Evolutionary conservation across 164 flowering plant species (phyloP).

Genomic region (Vitis amurensis): DNA sequence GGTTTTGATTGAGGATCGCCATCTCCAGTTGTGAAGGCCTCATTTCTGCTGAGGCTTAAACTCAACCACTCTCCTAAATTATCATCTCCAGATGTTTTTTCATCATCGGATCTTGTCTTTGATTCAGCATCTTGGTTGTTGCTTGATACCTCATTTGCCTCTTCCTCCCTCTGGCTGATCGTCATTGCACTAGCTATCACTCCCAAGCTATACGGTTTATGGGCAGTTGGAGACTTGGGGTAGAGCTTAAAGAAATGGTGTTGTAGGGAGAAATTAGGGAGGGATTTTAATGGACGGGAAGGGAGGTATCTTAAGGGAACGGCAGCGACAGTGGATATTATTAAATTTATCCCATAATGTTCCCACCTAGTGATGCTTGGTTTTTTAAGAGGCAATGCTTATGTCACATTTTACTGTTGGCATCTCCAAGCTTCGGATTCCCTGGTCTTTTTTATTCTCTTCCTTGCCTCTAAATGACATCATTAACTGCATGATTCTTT

Average conservation of each 20-base stretch:
- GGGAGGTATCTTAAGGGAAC: conserved; percentile 16
- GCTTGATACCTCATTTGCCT: conserved; percentile 8
- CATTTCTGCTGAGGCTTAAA: conserved; percentile 36
- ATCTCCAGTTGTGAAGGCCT: conserved; percentile 20
- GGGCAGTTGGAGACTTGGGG: neutral
- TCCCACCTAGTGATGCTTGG: conserved; percentile 33
- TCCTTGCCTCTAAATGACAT: too few relatives aligned
- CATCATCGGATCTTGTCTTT: conserved; percentile 5
- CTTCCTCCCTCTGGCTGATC: conserved; percentile 24
- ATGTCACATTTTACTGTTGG: conserved; percentile 39
- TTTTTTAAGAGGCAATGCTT: conserved; percentile 35
- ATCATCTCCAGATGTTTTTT: conserved; percentile 15
- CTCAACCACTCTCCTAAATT: conserved; percentile 41
- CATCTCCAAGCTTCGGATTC: conserved; percentile 34
- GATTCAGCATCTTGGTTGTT: conserved; percentile 16
- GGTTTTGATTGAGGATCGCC: conserved; percentile 25
- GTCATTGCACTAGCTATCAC: conserved; percentile 8
- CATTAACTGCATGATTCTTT: too few relatives aligned
- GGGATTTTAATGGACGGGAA: conserved; percentile 23
- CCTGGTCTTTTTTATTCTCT: neutral
- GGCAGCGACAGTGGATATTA: conserved; percentile 17
- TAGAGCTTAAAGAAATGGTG: conserved; percentile 14
- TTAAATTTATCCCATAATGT: conserved; percentile 23
- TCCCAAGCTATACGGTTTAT: neutral
- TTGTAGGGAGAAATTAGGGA: conserved; percentile 14